Percentiles rank a stretch among this genome's conserved stretches.
Evolutionary conservation across 352 stramenopile species (phyloP).

Genomic region (Globisporangium okanoganense): DNA sequence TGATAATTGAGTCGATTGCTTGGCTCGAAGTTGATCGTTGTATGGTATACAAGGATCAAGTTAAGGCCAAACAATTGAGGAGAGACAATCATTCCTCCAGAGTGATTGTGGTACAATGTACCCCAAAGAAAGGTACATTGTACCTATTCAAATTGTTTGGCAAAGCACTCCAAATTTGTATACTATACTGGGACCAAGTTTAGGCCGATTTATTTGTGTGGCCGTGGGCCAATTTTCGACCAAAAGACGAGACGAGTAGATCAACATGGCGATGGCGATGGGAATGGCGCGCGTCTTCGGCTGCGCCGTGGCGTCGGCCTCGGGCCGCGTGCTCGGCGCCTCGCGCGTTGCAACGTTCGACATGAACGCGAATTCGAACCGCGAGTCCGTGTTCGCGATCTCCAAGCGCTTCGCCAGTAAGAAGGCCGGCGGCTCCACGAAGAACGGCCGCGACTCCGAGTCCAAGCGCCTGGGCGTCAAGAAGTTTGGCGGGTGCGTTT

Average conservation of each 20-base stretch:
- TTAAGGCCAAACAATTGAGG: too few relatives aligned
- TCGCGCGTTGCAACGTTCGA: slow-evolving; percentile 11
- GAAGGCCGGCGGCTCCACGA: slow-evolving; percentile 96
- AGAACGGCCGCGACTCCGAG: slow-evolving; percentile 96
- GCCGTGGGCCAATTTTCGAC: neutral
- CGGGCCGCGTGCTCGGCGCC: slow-evolving; percentile 24
- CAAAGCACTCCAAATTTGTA: too few relatives aligned
- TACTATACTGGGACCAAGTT: too few relatives aligned
- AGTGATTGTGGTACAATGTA: too few relatives aligned
- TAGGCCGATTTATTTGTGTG: too few relatives aligned
- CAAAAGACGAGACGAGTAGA: slow-evolving; percentile 22
- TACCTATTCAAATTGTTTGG: too few relatives aligned
- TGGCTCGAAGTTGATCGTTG: too few relatives aligned
- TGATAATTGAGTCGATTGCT: too few relatives aligned
- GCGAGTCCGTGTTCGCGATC: slow-evolving; percentile 46
- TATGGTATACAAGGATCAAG: too few relatives aligned
- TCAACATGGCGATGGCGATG: slow-evolving; percentile 72
- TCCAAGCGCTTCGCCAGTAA: slow-evolving; percentile 90
- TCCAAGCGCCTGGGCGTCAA: slow-evolving; percentile 97
- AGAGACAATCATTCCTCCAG: too few relatives aligned
- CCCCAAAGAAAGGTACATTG: too few relatives aligned
- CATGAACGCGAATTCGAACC: slow-evolving; percentile 8
- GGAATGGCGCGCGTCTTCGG: slow-evolving; percentile 64
- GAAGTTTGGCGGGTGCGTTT: slow-evolving; percentile 89
- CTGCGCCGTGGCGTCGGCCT: slow-evolving; percentile 9